phyloP scores from a whole-genome alignment of 1,139 yeast genomes.

The Taiozyma sp. region DNA sequence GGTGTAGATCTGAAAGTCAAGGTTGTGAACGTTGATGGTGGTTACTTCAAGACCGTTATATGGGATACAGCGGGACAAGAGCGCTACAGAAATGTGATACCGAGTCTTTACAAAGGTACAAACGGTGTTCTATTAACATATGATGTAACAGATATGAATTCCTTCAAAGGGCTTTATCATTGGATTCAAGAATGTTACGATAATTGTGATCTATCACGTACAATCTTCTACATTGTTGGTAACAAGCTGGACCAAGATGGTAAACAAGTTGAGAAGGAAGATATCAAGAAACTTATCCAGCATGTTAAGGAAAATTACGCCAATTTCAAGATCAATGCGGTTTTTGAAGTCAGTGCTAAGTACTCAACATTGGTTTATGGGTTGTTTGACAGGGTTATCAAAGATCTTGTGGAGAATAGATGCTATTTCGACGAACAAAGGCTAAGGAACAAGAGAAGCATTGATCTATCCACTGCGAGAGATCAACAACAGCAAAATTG shows the following conservation, averaged over 20 bases:
- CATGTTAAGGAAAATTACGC: conserved; percentile 18
- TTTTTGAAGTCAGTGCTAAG: conserved; percentile 31
- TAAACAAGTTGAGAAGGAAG: conserved; percentile 24
- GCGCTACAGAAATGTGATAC: conserved; percentile 51
- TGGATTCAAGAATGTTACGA: conserved; percentile 37
- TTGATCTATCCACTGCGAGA: conserved; percentile 23
- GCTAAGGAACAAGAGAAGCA: conserved; percentile 21
- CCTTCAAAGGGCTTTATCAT: conserved; percentile 45
- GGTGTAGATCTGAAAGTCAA: conserved; percentile 64
- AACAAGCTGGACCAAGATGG: conserved; percentile 34
- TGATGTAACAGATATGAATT: conserved; percentile 51
- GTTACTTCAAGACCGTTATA: conserved; percentile 44
- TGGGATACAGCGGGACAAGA: conserved; percentile 70
- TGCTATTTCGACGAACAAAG: conserved; percentile 23
- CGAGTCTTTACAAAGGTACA: conserved; percentile 57
- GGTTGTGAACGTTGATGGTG: conserved; percentile 58
- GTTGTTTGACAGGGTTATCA: conserved; percentile 21
- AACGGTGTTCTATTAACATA: conserved; percentile 61
- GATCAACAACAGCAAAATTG: conserved; percentile 20
- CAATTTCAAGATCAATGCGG: conserved; percentile 25
- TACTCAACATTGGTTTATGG: conserved; percentile 22
- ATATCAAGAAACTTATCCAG: conserved; percentile 20
- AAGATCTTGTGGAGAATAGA: conserved; percentile 23
- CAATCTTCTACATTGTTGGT: conserved; percentile 36
- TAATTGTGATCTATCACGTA: conserved; percentile 26